These are phyloP conservation scores for Nyssa sinensis DNA, from an alignment of 148 eudicot genomes.

Conservation along the genomic window DNA sequence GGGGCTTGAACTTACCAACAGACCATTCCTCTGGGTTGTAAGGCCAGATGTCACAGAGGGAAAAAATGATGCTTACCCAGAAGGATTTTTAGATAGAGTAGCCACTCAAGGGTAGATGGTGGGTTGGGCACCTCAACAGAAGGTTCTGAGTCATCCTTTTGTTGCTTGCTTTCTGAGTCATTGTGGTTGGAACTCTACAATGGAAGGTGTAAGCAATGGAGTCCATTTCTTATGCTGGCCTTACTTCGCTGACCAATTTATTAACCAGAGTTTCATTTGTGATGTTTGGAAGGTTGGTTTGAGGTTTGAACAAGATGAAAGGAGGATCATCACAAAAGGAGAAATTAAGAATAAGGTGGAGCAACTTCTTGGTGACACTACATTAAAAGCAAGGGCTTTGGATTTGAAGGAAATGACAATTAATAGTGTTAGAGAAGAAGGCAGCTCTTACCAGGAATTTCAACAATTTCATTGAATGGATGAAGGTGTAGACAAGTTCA, in stretches of 20 bases:
- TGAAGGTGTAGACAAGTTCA: constrained; percentile 3
- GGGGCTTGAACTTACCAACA: constrained; percentile 14
- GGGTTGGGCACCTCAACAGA: constrained; percentile 21
- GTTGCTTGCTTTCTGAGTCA: constrained; percentile 22
- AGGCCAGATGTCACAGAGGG: constrained; percentile 10
- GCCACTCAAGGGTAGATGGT: constrained; percentile 10
- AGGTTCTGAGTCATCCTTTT: constrained; percentile 16
- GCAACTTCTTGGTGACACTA: constrained; percentile 6
- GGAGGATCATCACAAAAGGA: constrained; percentile 11
- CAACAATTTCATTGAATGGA: constrained; percentile 14
- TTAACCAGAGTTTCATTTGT: constrained; percentile 17
- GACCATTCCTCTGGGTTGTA: constrained; percentile 22
- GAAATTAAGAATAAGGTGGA: constrained; percentile 17
- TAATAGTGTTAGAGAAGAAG: not conserved
- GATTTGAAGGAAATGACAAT: constrained; percentile 1
- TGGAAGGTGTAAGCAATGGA: constrained; percentile 22
- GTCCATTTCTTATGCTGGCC: constrained; percentile 27
- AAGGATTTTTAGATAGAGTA: constrained; percentile 12
- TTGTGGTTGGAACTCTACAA: constrained; percentile 26
- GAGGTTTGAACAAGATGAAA: constrained; percentile 20
- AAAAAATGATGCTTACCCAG: constrained; percentile 4
- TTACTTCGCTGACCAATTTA: constrained; percentile 21
- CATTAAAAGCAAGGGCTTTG: constrained; percentile 14
- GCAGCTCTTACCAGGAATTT: constrained; percentile 19
- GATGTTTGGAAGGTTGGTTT: constrained; percentile 21